Percentiles rank a stretch among this genome's conserved stretches.
Conservation (phyloP, 2,329 filamentous ascomycete genomes). For the Ceratocystis cacaofunesta region DNA sequence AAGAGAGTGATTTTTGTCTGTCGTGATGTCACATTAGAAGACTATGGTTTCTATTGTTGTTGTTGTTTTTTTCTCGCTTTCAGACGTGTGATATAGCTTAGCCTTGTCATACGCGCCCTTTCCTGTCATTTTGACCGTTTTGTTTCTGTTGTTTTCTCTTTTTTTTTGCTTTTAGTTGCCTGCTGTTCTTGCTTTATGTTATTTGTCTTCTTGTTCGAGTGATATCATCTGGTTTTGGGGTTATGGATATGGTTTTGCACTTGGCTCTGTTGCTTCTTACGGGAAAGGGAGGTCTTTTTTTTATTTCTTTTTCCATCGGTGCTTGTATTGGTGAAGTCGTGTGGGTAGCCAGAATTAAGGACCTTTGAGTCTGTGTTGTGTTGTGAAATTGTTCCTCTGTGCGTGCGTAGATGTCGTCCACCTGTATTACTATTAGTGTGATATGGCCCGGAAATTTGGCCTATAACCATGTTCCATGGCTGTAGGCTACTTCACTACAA, state of each 20-base stretch:
- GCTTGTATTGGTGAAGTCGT: too few species aligned
- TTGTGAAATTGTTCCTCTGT: too few species aligned
- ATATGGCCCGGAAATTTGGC: too few species aligned
- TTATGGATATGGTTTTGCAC: not conserved
- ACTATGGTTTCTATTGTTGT: not conserved
- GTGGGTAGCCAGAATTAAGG: too few species aligned
- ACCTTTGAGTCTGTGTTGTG: too few species aligned
- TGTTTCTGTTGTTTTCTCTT: constrained; percentile 3
- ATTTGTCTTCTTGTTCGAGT: not conserved
- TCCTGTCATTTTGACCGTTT: not conserved
- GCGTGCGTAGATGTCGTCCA: too few species aligned
- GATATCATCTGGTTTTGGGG: not conserved
- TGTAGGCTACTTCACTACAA: too few species aligned
- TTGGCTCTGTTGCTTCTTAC: not conserved
- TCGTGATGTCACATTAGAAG: not conserved
- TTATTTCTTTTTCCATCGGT: not conserved
- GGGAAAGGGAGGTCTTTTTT: not conserved
- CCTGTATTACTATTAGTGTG: too few species aligned
- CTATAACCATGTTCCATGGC: too few species aligned
- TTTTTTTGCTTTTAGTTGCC: not conserved
- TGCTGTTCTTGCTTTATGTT: not conserved
- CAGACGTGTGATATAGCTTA: not conserved
- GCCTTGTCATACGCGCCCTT: not conserved
- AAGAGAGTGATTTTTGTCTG: not conserved
- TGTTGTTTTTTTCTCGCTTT: not conserved